A percentile compares a stretch with the other conserved stretches of the same genome.
phyloP scores from a whole-genome alignment of 2,329 filamentous ascomycete genomes.

The Pyrenochaeta sp. region DNA sequence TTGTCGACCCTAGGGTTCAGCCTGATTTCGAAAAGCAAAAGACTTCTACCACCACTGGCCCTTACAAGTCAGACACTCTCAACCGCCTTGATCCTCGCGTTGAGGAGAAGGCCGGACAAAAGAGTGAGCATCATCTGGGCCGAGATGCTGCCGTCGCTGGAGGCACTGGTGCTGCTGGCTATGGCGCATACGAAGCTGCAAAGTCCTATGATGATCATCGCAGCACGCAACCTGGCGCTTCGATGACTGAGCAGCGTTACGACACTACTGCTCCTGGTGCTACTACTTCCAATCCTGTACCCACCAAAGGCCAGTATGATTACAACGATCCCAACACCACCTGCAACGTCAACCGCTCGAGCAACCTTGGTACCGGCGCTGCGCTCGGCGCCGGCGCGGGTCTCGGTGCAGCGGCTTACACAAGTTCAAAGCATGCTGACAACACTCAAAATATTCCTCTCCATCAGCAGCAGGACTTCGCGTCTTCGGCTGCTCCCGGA shows the following conservation, averaged over 20 bases:
- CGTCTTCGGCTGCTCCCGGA: conserved; percentile 4
- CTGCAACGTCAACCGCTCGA: conserved; percentile 27
- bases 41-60: conserved; percentile 31
- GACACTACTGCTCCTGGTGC: conserved; percentile 32
- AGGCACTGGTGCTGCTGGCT: conserved; percentile 38
- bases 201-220: conserved; percentile 38
- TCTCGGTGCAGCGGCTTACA: conserved; percentile 20
- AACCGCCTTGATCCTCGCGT: conserved; percentile 38
- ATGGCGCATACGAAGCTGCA: conserved; percentile 43
- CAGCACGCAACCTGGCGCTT: conserved; percentile 35
- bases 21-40: conserved; percentile 41
- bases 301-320: conserved; percentile 21
- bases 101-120: conserved; percentile 21
- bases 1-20: conserved; percentile 40
- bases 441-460: conserved; percentile 14
- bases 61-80: conserved; percentile 33
- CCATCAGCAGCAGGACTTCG: conserved; percentile 14
- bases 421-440: conserved; percentile 15
- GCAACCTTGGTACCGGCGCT: conserved; percentile 27
- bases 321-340: conserved; percentile 19
- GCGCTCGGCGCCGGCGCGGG: conserved; percentile 24
- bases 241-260: conserved; percentile 43
- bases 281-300: conserved; percentile 27
- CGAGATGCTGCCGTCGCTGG: conserved; percentile 40
- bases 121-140: conserved; percentile 29